These are phyloP conservation scores for Rhizopus sp. DNA, from an alignment of 371 early-diverging fungal genomes.

Conservation along the genomic window DNA sequence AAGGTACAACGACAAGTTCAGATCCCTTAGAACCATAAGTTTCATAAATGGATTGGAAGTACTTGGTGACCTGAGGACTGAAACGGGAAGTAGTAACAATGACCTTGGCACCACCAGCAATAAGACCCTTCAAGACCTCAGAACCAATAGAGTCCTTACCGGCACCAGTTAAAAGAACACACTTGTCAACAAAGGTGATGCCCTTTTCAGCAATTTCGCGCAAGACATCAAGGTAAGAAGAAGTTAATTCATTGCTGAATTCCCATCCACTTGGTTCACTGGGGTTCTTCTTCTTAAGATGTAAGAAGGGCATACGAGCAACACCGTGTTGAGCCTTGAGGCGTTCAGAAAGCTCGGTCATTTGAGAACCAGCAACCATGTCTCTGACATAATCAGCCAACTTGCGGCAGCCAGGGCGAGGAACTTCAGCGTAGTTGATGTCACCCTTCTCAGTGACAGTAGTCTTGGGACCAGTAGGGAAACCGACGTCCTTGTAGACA, in stretches of 20 bases:
- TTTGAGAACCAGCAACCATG: conserved; percentile 71
- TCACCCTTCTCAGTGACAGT: conserved; percentile 78
- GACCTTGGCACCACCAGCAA: conserved; percentile 91
- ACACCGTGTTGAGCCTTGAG: conserved; percentile 80
- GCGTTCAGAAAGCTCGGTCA: conserved; percentile 70
- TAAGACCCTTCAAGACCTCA: conserved; percentile 82
- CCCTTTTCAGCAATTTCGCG: conserved; percentile 74
- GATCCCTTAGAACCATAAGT: conserved; percentile 87
- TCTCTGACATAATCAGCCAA: conserved; percentile 72
- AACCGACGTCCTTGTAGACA: conserved; percentile 81
- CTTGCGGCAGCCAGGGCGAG: conserved; percentile 67
- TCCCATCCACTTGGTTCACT: conserved; percentile 72
- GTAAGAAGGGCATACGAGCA: conserved; percentile 79
- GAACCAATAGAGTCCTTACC: conserved; percentile 93
- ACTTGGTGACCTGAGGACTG: conserved; percentile 79
- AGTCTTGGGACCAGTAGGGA: conserved; percentile 85
- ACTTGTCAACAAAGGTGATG: conserved; percentile 79
- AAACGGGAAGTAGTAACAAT: conserved; percentile 94
- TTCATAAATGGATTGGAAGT: conserved; percentile 90
- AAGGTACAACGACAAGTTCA: conserved; percentile 90
- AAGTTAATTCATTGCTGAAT: conserved; percentile 71
- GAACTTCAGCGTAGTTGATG: conserved; percentile 81
- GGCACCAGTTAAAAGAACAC: conserved; percentile 90
- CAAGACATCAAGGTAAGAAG: conserved; percentile 76
- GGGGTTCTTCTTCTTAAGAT: conserved; percentile 68